These are phyloP conservation scores for Lipomyces chichibuensis DNA, from an alignment of 805 yeast genomes.

Conservation along the genomic window DNA sequence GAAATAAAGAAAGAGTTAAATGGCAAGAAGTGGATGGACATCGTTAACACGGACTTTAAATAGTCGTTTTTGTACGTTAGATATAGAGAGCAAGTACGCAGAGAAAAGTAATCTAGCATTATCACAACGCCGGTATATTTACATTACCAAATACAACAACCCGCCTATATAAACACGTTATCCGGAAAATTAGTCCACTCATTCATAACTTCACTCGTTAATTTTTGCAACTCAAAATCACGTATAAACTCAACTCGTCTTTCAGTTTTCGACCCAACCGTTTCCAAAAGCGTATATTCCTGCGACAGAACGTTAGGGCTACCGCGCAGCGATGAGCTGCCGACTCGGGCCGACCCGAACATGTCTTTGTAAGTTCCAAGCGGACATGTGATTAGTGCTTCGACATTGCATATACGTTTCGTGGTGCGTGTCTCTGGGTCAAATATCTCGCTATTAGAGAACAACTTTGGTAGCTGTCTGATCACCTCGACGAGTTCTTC, in stretches of 20 bases:
- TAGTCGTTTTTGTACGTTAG: not conserved
- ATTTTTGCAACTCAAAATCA: not conserved
- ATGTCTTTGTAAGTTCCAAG: not conserved
- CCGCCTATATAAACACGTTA: not conserved
- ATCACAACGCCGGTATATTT: not conserved
- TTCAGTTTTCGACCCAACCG: not conserved
- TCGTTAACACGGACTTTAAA: slow-evolving; percentile 61
- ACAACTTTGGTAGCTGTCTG: not conserved
- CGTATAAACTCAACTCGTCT: not conserved
- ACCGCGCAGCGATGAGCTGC: not conserved
- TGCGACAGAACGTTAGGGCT: not conserved
- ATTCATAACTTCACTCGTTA: not conserved
- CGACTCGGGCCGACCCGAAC: not conserved
- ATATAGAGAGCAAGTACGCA: not conserved
- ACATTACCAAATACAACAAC: not conserved
- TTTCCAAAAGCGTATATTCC: not conserved
- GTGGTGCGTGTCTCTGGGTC: not conserved
- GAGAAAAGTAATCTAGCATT: not conserved
- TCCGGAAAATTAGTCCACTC: not conserved
- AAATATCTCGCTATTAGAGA: not conserved
- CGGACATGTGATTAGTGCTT: not conserved
- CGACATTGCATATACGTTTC: not conserved
- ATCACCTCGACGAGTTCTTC: not conserved
- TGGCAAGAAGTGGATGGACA: slow-evolving; percentile 82
- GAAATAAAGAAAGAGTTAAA: slow-evolving; percentile 67